These are phyloP conservation scores for Hortiboletus flavorubellus DNA, from an alignment of 768 basidiomycete species.

Conservation along the genomic window DNA sequence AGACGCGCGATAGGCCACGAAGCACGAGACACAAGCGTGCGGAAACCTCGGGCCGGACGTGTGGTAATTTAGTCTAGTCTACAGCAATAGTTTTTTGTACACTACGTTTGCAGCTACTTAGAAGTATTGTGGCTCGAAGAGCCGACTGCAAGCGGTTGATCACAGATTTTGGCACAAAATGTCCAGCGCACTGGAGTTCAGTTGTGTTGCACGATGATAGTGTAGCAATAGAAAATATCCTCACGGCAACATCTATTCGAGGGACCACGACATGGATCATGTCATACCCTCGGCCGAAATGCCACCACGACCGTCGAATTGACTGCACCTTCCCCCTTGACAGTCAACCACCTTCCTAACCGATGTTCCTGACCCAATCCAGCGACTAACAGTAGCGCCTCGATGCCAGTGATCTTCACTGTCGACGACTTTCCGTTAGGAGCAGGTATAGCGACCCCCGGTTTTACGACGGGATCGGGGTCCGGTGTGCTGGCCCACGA, in stretches of 20 bases:
- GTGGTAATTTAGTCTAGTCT: too few species aligned
- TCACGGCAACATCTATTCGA: not conserved
- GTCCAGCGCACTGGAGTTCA: too few species aligned
- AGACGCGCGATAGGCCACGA: too few species aligned
- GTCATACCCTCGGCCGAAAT: conserved; percentile 37
- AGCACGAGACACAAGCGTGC: too few species aligned
- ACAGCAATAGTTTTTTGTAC: too few species aligned
- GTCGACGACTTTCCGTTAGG: conserved; percentile 10
- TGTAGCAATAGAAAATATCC: too few species aligned
- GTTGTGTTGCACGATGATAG: too few species aligned
- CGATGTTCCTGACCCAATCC: conserved; percentile 87
- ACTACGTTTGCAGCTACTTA: too few species aligned
- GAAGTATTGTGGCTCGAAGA: too few species aligned
- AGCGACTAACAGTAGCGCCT: conserved; percentile 62
- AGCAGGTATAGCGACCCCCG: not conserved
- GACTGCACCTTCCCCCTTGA: conserved; percentile 65
- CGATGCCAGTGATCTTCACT: conserved; percentile 30
- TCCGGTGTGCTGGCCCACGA: conserved; percentile 35
- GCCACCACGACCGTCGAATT: conserved; percentile 72
- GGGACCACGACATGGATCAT: conserved; percentile 2
- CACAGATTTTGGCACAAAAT: too few species aligned
- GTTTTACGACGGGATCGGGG: not conserved
- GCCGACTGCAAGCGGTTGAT: too few species aligned
- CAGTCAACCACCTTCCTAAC: conserved; percentile 81
- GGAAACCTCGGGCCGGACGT: too few species aligned